Evolutionary conservation across 2,329 filamentous ascomycete species (phyloP).

Genomic region (Sclerotinia spermophila): DNA sequence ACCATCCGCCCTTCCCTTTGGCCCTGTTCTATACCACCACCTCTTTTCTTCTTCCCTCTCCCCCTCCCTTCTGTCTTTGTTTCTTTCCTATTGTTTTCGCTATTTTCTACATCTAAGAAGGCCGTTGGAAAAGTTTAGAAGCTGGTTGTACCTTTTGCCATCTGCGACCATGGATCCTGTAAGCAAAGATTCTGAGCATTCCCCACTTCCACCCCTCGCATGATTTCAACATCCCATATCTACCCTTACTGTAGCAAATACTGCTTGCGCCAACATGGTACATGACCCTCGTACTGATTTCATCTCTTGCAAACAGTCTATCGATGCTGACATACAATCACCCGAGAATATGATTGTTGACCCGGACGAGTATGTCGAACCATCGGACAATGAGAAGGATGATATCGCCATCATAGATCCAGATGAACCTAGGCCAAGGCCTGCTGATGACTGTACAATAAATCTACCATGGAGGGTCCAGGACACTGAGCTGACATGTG

Average conservation of each 20-base stretch:
- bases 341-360: constrained; percentile 37
- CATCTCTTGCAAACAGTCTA: constrained; percentile 25
- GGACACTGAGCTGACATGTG: constrained; percentile 25
- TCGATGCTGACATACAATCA: constrained; percentile 32
- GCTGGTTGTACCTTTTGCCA: constrained; percentile 9
- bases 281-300: not conserved
- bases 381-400: constrained; percentile 38
- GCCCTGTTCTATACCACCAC: not conserved
- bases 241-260: not conserved
- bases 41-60: not conserved
- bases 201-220: constrained; percentile 10
- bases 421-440: constrained; percentile 31
- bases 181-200: constrained; percentile 21
- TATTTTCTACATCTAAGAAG: not conserved
- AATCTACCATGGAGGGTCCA: not conserved
- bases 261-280: constrained; percentile 4
- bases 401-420: constrained; percentile 42
- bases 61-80: not conserved
- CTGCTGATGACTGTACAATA: constrained; percentile 41
- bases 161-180: constrained; percentile 22
- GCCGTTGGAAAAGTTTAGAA: not conserved
- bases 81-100: not conserved
- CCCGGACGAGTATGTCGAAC: constrained; percentile 33
- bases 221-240: not conserved
- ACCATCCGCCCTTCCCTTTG: not conserved